Conservation (phyloP, 2,329 filamentous ascomycete genomes). For the Trichophyton equinum region DNA sequence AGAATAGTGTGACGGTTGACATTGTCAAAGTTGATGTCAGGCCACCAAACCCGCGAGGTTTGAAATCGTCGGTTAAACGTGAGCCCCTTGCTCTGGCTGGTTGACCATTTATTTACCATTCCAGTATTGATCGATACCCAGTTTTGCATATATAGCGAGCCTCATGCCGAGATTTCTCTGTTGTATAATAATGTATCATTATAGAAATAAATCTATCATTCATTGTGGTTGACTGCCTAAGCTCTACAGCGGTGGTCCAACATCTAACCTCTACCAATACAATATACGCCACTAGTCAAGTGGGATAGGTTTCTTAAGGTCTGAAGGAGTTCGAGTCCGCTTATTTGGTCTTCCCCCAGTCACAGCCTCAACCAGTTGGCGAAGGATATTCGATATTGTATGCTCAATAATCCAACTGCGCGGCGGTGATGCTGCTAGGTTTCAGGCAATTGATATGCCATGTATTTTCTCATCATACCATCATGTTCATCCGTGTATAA, state of each 20-base stretch:
- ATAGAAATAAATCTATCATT: neutral
- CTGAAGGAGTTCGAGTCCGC: too few relatives aligned
- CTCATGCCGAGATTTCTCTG: neutral
- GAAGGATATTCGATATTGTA: too few relatives aligned
- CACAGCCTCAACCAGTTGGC: too few relatives aligned
- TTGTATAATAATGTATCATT: constrained; percentile 2
- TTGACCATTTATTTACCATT: neutral
- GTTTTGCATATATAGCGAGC: neutral
- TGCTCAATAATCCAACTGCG: neutral
- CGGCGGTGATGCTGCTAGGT: neutral
- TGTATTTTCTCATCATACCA: neutral
- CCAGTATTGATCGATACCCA: neutral
- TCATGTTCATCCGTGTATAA: neutral
- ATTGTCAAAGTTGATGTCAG: constrained; percentile 9
- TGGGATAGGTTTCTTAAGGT: too few relatives aligned
- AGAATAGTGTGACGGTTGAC: constrained; percentile 24
- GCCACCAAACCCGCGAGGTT: constrained; percentile 10
- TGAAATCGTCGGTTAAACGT: neutral
- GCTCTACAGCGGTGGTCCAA: too few relatives aligned
- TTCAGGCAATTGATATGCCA: neutral
- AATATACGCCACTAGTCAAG: too few relatives aligned
- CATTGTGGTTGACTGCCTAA: neutral
- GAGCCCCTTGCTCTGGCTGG: neutral
- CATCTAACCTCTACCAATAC: too few relatives aligned
- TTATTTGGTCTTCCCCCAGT: too few relatives aligned